Evolutionary conservation across 768 basidiomycete genomes (phyloP), one percentile per base, ranked within the genome.

Genomic region (Lactifluus volemus): DNA sequence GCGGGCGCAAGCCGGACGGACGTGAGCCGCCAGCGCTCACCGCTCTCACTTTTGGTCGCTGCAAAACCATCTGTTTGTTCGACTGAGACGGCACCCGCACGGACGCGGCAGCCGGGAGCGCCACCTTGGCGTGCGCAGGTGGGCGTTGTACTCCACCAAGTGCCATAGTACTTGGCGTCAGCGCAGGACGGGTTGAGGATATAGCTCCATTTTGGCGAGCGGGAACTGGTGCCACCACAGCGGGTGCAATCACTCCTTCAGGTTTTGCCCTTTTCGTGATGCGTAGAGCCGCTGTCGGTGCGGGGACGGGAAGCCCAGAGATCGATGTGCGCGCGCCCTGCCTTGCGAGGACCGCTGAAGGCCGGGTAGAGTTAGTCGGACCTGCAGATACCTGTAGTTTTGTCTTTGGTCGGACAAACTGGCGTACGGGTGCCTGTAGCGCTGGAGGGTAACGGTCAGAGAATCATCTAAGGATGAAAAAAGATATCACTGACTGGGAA

Each of bases 91-190:
- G 45, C 2, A 10, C 15, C 6, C 59, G 53, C 19, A 7, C 11
- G 9, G 34, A 47, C 17, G 25, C 25, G 8, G 34, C 17, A 21
- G 11, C 34, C 19, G 54, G n/a, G 34, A 21, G 32, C 3, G 48
- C 32, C 5, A 30, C 48, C 48, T 60, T 60, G 4, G 29, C 29
- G 9, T 50, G 25, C 4, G n/a, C 50, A 4, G 50, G 34, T 2
- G 55, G 60, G 38, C 60, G 60, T 34, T 61, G 60, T 15, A 61
- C 55, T 17, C 60, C 60, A n/a, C 42, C 49, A n/a, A 61, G 36
- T 14, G 29, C 19, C 44, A 25, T 25, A 25, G 25, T 25, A 25
- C 25, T 25, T 25, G 25, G 25, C 25, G 25, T 25, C 25, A 53
- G 47, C 2, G n/a, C 36, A 21, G 56, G 5, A 49, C 25, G 12